These are phyloP conservation scores for Xanthoconium purpureum DNA, from an alignment of 768 basidiomycete species.

Conservation along the genomic window DNA sequence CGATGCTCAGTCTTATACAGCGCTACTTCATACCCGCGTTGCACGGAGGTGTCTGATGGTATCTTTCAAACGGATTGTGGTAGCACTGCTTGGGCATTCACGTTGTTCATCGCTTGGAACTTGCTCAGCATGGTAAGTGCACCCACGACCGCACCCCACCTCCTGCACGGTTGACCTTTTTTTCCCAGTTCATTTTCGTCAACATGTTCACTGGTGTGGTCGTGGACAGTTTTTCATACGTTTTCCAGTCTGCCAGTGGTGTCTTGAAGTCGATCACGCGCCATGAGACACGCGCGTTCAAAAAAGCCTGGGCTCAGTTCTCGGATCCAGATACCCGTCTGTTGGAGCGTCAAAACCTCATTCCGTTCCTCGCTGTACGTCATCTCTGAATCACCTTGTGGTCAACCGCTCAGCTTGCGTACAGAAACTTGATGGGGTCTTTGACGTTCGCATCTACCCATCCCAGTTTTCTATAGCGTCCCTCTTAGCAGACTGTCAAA, in stretches of 20 bases:
- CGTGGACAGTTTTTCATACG: constrained; percentile 93
- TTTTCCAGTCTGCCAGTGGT: constrained; percentile 82
- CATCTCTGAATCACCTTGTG: background rate
- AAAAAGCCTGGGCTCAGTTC: constrained; percentile 88
- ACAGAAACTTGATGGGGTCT: constrained; percentile 80
- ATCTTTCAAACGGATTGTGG: constrained; percentile 82
- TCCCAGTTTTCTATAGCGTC: constrained; percentile 57
- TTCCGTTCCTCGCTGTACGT: constrained; percentile 79
- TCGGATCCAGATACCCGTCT: constrained; percentile 77
- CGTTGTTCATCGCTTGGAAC: constrained; percentile 95
- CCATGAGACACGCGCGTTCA: constrained; percentile 91
- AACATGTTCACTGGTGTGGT: constrained; percentile 97
- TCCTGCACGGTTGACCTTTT: background rate
- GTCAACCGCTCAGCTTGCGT: background rate
- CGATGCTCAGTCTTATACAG: constrained; percentile 35
- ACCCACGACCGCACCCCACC: constrained; percentile 16
- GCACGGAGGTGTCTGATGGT: constrained; percentile 52
- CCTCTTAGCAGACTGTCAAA: constrained; percentile 52
- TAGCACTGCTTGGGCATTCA: constrained; percentile 78
- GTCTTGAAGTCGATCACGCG: constrained; percentile 74
- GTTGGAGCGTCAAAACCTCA: constrained; percentile 65
- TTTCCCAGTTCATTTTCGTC: constrained; percentile 81
- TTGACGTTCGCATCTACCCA: constrained; percentile 87
- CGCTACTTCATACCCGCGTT: constrained; percentile 72
- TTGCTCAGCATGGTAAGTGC: constrained; percentile 79